Conservation (phyloP, 306 rosid species). For the Luffa acutangula region DNA sequence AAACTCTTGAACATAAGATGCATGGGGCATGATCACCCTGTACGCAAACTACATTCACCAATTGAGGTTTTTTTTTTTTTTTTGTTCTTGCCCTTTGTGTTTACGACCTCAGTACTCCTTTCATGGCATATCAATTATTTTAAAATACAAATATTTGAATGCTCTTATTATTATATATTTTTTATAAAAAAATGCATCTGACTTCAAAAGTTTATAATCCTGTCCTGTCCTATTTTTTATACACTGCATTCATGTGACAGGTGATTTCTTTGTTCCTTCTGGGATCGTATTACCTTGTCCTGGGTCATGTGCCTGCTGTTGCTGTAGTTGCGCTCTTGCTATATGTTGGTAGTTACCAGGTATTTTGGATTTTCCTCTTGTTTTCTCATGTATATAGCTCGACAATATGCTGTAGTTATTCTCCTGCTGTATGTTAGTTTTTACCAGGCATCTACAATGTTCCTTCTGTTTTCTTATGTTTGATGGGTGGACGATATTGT, state of each 20-base stretch:
- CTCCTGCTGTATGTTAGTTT: neutral
- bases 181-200: neutral
- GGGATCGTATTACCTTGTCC: constrained; percentile 82
- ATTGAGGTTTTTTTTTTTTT: neutral
- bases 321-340: constrained; percentile 80
- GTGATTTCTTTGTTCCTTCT: constrained; percentile 71
- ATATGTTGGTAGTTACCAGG: constrained; percentile 96
- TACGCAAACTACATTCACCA: neutral
- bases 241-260: constrained; percentile 30
- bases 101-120: neutral
- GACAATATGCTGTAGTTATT: neutral
- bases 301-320: constrained; percentile 35
- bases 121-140: neutral
- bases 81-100: constrained; percentile 9
- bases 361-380: constrained; percentile 20
- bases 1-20: neutral
- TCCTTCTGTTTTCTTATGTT: neutral
- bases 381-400: neutral
- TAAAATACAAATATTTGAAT: neutral
- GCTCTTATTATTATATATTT: neutral
- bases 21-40: neutral
- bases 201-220: neutral
- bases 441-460: neutral
- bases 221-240: neutral
- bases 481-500: neutral